These are phyloP conservation scores for Sicyos baderoa DNA, from an alignment of 306 rosid species.

Conservation along the genomic window DNA sequence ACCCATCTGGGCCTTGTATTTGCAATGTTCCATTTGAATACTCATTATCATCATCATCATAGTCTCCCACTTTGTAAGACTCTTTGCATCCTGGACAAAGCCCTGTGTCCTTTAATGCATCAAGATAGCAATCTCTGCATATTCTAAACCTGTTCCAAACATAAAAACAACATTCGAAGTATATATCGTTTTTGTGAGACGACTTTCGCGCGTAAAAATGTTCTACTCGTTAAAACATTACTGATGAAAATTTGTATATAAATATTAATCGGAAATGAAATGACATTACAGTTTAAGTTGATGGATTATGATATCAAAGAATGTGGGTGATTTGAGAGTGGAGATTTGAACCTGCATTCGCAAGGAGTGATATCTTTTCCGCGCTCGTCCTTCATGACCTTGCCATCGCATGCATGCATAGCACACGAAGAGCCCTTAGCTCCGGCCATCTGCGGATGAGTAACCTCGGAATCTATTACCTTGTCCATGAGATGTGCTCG, in stretches of 20 bases:
- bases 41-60: constrained; percentile 46
- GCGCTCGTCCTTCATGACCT: constrained; percentile 85
- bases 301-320: neutral
- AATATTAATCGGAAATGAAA: neutral
- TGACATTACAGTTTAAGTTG: neutral
- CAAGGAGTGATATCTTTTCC: constrained; percentile 74
- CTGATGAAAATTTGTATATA: too few species aligned
- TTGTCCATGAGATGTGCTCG: constrained; percentile 89
- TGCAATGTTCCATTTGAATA: constrained; percentile 40
- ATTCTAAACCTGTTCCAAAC: constrained; percentile 57
- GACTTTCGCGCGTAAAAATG: too few species aligned
- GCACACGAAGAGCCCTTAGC: constrained; percentile 74
- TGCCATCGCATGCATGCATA: constrained; percentile 69
- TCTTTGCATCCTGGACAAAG: constrained; percentile 89
- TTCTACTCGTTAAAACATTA: too few species aligned
- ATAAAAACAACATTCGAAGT: neutral
- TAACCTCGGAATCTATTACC: constrained; percentile 78
- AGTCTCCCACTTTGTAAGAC: constrained; percentile 46
- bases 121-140: constrained; percentile 77
- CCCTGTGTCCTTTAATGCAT: constrained; percentile 60
- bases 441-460: constrained; percentile 93
- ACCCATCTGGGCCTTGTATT: constrained; percentile 47
- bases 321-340: neutral
- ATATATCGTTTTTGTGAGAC: neutral
- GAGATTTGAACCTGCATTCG: constrained; percentile 55